Evolutionary conservation across 2,329 filamentous ascomycete genomes (phyloP), one percentile per base, ranked within the genome.

Genomic region (Neurospora sp.): DNA sequence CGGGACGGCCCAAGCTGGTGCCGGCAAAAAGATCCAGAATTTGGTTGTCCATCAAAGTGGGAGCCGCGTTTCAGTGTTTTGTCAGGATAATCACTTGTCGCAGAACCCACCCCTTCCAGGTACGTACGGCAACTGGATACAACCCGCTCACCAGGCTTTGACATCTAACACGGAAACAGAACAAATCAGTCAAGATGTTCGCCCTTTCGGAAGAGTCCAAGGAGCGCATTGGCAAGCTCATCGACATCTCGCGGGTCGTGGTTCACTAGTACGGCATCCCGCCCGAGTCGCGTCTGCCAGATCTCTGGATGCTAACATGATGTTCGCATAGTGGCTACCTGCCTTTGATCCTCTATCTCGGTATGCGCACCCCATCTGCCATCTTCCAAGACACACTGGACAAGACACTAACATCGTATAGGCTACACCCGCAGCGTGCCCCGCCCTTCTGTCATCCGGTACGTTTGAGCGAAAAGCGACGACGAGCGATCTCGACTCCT

Each of bases 221-320:
- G 95, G 96, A 99, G 90, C 93, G 96, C 86, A 97, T 99, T 83
- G 90, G 92, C 78, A 95, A 94, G 86, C 87, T 98, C 84, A 96
- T 99, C 81, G 96, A 98, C 82, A 85, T 97, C 80, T 96, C 93
- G 73, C 90, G 94, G 78, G 90, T 97, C 77, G 93, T 92, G 71
- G 91, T 99, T 79, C 96, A 99, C 85, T 99, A 98, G 93, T 96
- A 88, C 75, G 91, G 79, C 38, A 43, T 67, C n/a, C 69, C 38
- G 23, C 10, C 68, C 58, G 17, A 9, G 33, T 66, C 17, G 70
- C 4, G 67, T 38, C 19, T 52, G 3, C 11, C 8, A 28, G 15
- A 6, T 9, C 17, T n/a, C 17, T 36, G 6, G 8, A 66, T 72
- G 73, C 81, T 85, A 74, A 86, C 78, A 36, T 62, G 67, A 69